Percentiles rank a stretch among this genome's conserved stretches.
These are phyloP conservation scores for Murraya paniculata DNA, from an alignment of 345 rosid genomes.

Conservation along the genomic window DNA sequence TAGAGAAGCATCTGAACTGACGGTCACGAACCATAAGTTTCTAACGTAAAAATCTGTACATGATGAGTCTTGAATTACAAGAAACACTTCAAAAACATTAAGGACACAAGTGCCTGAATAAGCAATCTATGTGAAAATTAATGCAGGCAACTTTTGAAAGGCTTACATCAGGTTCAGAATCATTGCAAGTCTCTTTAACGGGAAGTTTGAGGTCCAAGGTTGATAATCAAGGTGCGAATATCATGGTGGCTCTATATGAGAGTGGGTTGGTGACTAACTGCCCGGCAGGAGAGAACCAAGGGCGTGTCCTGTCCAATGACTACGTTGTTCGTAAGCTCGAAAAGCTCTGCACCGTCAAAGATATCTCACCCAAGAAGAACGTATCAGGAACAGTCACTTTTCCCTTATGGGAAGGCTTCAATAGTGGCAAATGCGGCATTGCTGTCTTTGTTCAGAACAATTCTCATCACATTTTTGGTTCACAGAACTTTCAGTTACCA, in stretches of 20 bases:
- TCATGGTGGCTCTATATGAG: conserved; percentile 84
- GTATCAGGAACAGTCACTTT: conserved; percentile 67
- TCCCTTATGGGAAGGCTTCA: conserved; percentile 74
- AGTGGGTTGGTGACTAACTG: conserved; percentile 68
- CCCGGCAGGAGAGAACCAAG: conserved; percentile 68
- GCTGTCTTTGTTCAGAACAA: conserved; percentile 64
- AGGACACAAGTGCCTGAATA: background rate
- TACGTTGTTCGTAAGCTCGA: conserved; percentile 74
- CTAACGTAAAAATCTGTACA: background rate
- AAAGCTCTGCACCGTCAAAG: conserved; percentile 66
- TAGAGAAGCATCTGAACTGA: background rate
- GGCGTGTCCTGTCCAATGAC: conserved; percentile 70
- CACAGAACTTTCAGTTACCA: conserved; percentile 63
- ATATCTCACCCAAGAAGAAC: conserved; percentile 51
- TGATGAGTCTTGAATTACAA: background rate
- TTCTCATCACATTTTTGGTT: conserved; percentile 65
- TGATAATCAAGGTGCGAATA: conserved; percentile 50
- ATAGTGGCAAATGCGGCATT: conserved; percentile 58
- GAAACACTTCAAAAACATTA: background rate
- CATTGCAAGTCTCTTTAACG: conserved; percentile 52
- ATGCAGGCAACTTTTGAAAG: conserved; percentile 62
- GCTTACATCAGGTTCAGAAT: conserved; percentile 55
- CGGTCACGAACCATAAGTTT: background rate
- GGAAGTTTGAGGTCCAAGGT: conserved; percentile 57
- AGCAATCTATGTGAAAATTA: background rate